These are phyloP conservation scores for Fusarium sp. DNA, from an alignment of 2,329 filamentous ascomycete genomes.

Conservation along the genomic window DNA sequence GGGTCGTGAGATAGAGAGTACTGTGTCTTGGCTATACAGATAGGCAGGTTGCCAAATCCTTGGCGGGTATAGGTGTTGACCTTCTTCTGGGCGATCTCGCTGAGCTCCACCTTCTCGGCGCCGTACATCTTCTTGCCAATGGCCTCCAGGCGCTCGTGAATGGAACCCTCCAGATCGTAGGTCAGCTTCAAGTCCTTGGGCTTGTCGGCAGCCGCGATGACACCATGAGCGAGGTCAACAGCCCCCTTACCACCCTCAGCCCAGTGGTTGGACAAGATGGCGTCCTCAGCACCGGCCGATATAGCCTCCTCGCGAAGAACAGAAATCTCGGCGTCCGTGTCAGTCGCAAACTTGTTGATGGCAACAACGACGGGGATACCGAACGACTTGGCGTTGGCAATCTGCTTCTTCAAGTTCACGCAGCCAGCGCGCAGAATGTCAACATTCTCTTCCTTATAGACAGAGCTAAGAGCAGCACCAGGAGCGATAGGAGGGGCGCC, in stretches of 20 bases:
- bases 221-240: constrained; percentile 86
- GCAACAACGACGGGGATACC: constrained; percentile 95
- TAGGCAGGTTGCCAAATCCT: constrained; percentile 91
- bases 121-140: constrained; percentile 97
- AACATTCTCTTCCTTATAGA: constrained; percentile 94
- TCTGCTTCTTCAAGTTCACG: constrained; percentile 95
- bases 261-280: constrained; percentile 96
- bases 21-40: constrained; percentile 98
- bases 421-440: constrained; percentile 91
- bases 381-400: constrained; percentile 88
- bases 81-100: constrained; percentile 94
- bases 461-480: constrained; percentile 84
- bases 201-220: constrained; percentile 85
- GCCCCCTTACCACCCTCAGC: constrained; percentile 93
- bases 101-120: constrained; percentile 89
- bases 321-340: constrained; percentile 91
- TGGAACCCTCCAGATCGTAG: constrained; percentile 81
- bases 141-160: constrained; percentile 89
- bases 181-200: constrained; percentile 90
- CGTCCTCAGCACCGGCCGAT: constrained; percentile 92
- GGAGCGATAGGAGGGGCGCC: constrained; percentile 94
- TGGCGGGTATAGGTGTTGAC: constrained; percentile 94
- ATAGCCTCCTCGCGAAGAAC: constrained; percentile 92
- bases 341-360: constrained; percentile 96
- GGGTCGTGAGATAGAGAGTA: constrained; percentile 96